These are phyloP conservation scores for Coemansia sp. DNA, from an alignment of 192 early-diverging fungal species.

Conservation along the genomic window DNA sequence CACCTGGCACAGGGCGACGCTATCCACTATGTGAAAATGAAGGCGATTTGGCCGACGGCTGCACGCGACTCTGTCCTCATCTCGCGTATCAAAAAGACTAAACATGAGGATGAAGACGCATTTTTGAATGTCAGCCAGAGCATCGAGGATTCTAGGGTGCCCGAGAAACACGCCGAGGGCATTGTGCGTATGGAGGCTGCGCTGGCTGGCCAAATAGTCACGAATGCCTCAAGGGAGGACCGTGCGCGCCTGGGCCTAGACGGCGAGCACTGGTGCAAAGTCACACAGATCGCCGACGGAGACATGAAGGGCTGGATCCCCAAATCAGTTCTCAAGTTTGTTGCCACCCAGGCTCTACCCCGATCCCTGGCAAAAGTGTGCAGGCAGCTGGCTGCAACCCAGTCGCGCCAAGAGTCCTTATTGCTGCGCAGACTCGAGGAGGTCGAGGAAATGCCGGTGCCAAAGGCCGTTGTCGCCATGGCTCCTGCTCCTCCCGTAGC, in stretches of 20 bases:
- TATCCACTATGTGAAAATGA: slow-evolving; percentile 50
- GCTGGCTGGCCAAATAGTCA: slow-evolving; percentile 51
- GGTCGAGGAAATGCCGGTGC: no score
- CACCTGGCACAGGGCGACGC: slow-evolving; percentile 24
- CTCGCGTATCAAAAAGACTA: slow-evolving; percentile 26
- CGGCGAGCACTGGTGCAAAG: slow-evolving; percentile 28
- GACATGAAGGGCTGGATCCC: slow-evolving; percentile 54
- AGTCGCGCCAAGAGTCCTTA: slow-evolving; percentile 22
- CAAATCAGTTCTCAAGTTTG: slow-evolving; percentile 49
- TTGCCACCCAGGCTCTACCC: slow-evolving; percentile 54
- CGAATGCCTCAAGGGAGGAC: slow-evolving; percentile 12
- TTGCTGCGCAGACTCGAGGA: slow-evolving; percentile 15
- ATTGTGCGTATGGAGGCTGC: slow-evolving; percentile 53
- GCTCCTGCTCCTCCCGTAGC: background rate
- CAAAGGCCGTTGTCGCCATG: background rate
- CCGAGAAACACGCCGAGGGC: slow-evolving; percentile 21
- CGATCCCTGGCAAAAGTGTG: slow-evolving; percentile 52
- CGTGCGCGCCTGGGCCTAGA: slow-evolving; percentile 12
- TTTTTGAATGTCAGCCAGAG: slow-evolving; percentile 48
- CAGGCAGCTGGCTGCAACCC: slow-evolving; percentile 21
- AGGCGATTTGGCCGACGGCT: slow-evolving; percentile 51
- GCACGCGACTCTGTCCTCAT: slow-evolving; percentile 49
- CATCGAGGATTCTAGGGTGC: slow-evolving; percentile 29
- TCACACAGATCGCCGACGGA: slow-evolving; percentile 52
- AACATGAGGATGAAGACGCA: background rate